Evolutionary conservation across 352 stramenopile species (phyloP).

Genomic region (Phytopythium mirpurense): DNA sequence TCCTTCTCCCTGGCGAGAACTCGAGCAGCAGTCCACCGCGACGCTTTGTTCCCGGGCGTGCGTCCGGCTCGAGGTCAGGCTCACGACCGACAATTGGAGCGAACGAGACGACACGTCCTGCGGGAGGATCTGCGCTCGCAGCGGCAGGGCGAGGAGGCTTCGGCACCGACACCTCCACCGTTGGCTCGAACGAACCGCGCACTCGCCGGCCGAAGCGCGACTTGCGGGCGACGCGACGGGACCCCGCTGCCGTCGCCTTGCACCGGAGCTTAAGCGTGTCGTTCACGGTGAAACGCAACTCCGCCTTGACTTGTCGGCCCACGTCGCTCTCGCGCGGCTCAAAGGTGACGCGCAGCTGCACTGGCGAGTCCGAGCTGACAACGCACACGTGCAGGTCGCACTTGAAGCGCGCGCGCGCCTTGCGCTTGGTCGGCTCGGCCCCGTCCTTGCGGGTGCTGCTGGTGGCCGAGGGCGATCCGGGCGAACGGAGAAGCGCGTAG

Average conservation of each 20-base stretch:
- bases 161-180: slow-evolving; percentile 1
- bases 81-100: neutral
- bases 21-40: slow-evolving; percentile 31
- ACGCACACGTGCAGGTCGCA: slow-evolving; percentile 72
- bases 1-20: slow-evolving; percentile 27
- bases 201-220: slow-evolving; percentile 17
- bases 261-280: slow-evolving; percentile 52
- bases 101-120: neutral
- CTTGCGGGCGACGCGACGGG: slow-evolving; percentile 15
- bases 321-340: slow-evolving; percentile 39
- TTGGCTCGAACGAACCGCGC: neutral
- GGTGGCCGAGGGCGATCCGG: no score
- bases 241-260: slow-evolving; percentile 24
- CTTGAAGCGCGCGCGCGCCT: slow-evolving; percentile 36
- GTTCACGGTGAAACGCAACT: slow-evolving; percentile 65
- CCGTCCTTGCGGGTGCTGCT: slow-evolving; percentile 4
- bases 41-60: slow-evolving; percentile 18
- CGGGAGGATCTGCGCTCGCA: neutral
- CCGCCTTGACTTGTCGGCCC: slow-evolving; percentile 27
- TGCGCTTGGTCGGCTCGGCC: slow-evolving; percentile 11
- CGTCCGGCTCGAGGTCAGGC: neutral
- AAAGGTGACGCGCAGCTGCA: slow-evolving; percentile 61
- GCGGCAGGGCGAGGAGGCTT: neutral
- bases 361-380: slow-evolving; percentile 43
- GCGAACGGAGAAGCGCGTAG: slow-evolving; percentile 27